Evolutionary conservation across 2,329 filamentous ascomycete species (phyloP).

Genomic region (Rhytidhysteron rufulum): DNA sequence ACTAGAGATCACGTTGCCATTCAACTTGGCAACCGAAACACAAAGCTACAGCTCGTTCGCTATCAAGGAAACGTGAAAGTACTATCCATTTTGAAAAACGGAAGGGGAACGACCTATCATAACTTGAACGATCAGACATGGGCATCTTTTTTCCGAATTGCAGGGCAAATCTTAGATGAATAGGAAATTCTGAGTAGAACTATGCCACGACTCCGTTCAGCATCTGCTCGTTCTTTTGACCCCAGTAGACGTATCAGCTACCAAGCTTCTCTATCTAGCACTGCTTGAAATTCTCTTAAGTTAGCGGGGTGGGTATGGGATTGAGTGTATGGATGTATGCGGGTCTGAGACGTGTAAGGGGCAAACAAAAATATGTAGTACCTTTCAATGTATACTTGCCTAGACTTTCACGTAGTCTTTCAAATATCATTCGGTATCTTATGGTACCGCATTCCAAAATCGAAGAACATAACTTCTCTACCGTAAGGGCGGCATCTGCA

Average conservation of each 20-base stretch:
- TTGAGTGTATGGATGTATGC: too few species aligned
- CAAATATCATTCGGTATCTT: too few species aligned
- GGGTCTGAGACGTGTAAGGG: background rate
- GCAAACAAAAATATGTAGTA: background rate
- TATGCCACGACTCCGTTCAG: background rate
- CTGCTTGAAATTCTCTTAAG: background rate
- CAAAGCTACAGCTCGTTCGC: background rate
- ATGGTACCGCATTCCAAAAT: too few species aligned
- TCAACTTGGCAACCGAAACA: background rate
- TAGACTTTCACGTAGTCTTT: too few species aligned
- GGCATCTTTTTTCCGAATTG: background rate
- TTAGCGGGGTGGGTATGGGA: background rate
- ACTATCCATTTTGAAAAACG: background rate
- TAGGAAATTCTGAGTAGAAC: background rate
- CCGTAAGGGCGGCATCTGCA: conserved; percentile 10
- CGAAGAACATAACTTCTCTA: too few species aligned
- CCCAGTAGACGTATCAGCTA: too few species aligned
- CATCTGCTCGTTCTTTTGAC: background rate
- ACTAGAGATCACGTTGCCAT: background rate
- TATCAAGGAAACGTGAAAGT: background rate
- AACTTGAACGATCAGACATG: background rate
- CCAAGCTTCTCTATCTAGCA: background rate
- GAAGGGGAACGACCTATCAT: background rate
- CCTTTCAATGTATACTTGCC: background rate
- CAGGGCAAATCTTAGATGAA: background rate